Percentiles rank a stretch among this genome's conserved stretches.
Evolutionary conservation across 2,329 filamentous ascomycete species (phyloP).

Genomic region (Cephalotrichum gorgonifer): DNA sequence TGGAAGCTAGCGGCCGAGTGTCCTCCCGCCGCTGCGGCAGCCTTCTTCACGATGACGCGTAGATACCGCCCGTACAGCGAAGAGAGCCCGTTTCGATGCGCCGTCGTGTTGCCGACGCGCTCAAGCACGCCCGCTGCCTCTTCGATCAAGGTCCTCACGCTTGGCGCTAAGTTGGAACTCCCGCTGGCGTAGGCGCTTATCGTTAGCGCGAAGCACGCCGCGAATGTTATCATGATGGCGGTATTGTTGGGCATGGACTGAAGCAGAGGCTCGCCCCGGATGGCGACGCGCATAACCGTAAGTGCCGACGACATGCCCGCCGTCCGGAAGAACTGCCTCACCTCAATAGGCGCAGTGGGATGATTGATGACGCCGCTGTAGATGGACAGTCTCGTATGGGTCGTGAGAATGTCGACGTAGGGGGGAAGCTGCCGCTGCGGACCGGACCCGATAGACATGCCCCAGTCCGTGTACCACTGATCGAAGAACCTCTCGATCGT

Average conservation of each 20-base stretch:
- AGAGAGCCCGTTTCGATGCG: constrained; percentile 58
- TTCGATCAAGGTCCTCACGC: constrained; percentile 53
- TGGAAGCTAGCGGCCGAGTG: background rate
- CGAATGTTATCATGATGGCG: constrained; percentile 69
- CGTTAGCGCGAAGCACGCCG: constrained; percentile 58
- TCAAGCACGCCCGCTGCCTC: constrained; percentile 60
- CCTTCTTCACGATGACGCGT: constrained; percentile 30
- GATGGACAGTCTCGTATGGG: constrained; percentile 63
- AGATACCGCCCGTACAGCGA: constrained; percentile 35
- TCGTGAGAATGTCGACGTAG: constrained; percentile 66
- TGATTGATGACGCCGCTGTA: constrained; percentile 68
- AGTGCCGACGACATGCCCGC: constrained; percentile 61
- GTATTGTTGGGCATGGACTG: constrained; percentile 73
- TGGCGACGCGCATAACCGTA: constrained; percentile 65
- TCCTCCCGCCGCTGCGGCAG: constrained; percentile 14
- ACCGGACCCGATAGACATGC: constrained; percentile 41
- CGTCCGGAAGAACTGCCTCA: constrained; percentile 62
- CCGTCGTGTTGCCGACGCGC: constrained; percentile 54
- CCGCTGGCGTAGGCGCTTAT: constrained; percentile 49
- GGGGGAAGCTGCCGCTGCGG: constrained; percentile 52
- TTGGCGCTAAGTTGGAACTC: constrained; percentile 48
- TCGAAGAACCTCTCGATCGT: constrained; percentile 58
- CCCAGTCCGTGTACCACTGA: constrained; percentile 55
- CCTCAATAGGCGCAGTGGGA: constrained; percentile 57
- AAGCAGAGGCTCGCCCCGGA: constrained; percentile 59